Evolutionary conservation across 805 yeast genomes (phyloP).

Genomic region (Ogataea paraovalis): DNA sequence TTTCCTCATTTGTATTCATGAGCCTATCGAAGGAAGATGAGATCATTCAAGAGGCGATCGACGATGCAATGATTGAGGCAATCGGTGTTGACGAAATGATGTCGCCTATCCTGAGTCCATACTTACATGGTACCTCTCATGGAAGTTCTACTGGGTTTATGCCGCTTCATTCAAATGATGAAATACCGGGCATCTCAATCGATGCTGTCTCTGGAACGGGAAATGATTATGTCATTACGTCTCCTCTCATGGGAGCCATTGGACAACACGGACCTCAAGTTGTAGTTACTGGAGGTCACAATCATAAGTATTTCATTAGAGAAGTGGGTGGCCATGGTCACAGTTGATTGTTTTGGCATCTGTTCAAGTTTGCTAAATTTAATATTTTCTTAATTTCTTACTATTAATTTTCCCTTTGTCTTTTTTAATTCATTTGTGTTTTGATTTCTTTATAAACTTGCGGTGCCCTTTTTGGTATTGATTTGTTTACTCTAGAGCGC

Average conservation of each 20-base stretch:
- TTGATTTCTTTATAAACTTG: too few species aligned
- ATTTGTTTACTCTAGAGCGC: too few species aligned
- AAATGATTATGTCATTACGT: background rate
- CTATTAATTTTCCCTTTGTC: background rate
- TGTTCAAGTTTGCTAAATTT: too few species aligned
- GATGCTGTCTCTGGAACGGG: slow-evolving; percentile 11
- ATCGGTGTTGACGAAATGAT: slow-evolving; percentile 41
- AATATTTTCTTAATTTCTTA: background rate
- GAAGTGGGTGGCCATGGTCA: slow-evolving; percentile 15
- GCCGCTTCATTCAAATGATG: slow-evolving; percentile 10
- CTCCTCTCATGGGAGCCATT: background rate
- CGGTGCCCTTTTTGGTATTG: too few species aligned
- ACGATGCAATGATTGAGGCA: slow-evolving; percentile 45
- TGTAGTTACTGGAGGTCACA: slow-evolving; percentile 32
- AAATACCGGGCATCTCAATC: slow-evolving; percentile 24
- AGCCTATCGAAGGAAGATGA: slow-evolving; percentile 44
- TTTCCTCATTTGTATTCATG: slow-evolving; percentile 43
- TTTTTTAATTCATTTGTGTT: too few species aligned
- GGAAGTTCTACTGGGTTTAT: background rate
- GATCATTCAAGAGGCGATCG: slow-evolving; percentile 42
- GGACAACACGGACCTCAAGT: slow-evolving; percentile 18
- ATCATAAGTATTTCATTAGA: slow-evolving; percentile 33
- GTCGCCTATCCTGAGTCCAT: slow-evolving; percentile 46
- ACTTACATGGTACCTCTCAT: slow-evolving; percentile 8
- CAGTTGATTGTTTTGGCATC: background rate